A percentile compares a stretch with the other conserved stretches of the same genome.
These are phyloP conservation scores for Euphrasia confusa DNA, from an alignment of 257 asterid genomes.

Conservation along the genomic window DNA sequence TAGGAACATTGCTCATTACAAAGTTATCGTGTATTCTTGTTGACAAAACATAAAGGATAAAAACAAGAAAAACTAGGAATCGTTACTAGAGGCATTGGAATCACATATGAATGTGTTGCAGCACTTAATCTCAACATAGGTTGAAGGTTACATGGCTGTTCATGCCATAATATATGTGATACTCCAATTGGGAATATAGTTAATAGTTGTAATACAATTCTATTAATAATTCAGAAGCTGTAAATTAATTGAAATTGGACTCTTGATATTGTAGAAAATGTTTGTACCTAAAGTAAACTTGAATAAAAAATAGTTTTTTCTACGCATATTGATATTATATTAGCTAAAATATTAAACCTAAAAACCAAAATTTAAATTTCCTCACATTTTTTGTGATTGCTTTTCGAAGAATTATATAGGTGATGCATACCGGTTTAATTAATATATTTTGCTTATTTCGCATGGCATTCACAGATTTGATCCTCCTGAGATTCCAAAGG, in stretches of 20 bases:
- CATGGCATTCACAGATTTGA: slow-evolving; percentile 50
- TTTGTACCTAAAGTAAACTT: too few relatives aligned
- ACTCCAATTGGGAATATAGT: too few relatives aligned
- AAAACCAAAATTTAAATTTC: too few relatives aligned
- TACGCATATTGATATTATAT: too few relatives aligned
- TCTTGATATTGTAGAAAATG: too few relatives aligned
- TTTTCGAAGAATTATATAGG: not conserved
- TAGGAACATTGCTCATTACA: not conserved
- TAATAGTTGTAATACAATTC: too few relatives aligned
- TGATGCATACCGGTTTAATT: slow-evolving; percentile 1
- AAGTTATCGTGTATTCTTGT: not conserved
- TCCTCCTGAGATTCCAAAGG: slow-evolving; percentile 78
- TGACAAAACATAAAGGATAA: not conserved
- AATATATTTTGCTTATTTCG: slow-evolving; percentile 7
- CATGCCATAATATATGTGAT: too few relatives aligned
- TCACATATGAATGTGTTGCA: not conserved
- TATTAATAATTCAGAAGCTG: too few relatives aligned
- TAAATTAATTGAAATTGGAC: too few relatives aligned
- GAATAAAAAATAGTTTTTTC: too few relatives aligned
- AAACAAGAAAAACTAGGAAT: not conserved
- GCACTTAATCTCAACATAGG: not conserved
- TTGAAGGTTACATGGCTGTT: too few relatives aligned
- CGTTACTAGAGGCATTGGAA: not conserved
- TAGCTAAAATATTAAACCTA: too few relatives aligned
- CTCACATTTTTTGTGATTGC: not conserved